Evolutionary conservation across 2,329 filamentous ascomycete genomes (phyloP).

Genomic region (Stachybotrys echinatus): DNA sequence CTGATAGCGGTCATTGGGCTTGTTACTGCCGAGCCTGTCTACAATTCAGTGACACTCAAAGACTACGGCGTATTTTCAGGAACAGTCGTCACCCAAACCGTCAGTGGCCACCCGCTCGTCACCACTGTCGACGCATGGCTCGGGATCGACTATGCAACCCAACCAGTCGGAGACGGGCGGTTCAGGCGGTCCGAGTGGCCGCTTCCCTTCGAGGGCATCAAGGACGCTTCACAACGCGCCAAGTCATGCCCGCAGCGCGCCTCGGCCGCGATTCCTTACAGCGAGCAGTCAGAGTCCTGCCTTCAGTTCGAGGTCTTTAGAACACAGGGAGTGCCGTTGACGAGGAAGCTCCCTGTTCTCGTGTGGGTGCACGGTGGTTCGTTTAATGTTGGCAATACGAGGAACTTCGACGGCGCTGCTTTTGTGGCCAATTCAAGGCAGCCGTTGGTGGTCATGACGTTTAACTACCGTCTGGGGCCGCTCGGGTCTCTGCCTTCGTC

Average conservation of each 20-base stretch:
- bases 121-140: constrained; percentile 39
- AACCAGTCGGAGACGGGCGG: constrained; percentile 32
- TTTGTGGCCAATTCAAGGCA: no score
- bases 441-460: no score
- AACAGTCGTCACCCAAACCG: constrained; percentile 26
- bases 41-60: constrained; percentile 19
- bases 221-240: constrained; percentile 30
- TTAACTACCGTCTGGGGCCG: no score
- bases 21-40: background rate
- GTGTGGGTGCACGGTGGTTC: constrained; percentile 35
- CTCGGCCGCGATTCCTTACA: constrained; percentile 6
- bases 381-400: constrained; percentile 25
- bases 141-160: constrained; percentile 38
- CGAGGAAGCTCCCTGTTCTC: constrained; percentile 29
- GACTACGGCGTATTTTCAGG: constrained; percentile 35
- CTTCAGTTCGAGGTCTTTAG: constrained; percentile 35
- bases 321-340: constrained; percentile 23
- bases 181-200: constrained; percentile 36
- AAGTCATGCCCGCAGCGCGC: constrained; percentile 36
- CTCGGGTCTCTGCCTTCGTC: no score
- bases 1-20: no score
- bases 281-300: constrained; percentile 26
- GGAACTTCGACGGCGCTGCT: constrained; percentile 27
- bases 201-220: constrained; percentile 30
- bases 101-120: constrained; percentile 24